Base-by-base conservation (phyloP, 164 flowering plant species). In the Stephania cephalantha region DNA sequence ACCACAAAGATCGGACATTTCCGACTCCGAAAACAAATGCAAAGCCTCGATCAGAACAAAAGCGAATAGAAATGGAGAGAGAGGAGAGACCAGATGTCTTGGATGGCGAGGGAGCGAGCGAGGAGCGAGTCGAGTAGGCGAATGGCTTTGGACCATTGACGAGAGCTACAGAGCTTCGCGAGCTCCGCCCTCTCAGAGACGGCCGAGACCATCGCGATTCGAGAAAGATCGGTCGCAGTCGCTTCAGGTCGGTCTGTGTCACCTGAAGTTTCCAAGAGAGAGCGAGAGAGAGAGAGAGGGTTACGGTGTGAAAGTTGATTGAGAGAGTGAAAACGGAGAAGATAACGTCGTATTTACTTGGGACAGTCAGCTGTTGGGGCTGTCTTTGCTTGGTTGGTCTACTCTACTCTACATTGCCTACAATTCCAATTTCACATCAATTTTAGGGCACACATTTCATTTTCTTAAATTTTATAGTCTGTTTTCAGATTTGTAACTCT, bases 131-230 rank as follows among this genome's bases (percentile, higher is more conserved):
- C 98, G 80, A 95, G 98, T 55, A 93, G 74, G 77, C 99, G 96
- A 72, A 95, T 95, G 17, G 99, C 99, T 81, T 93, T 95, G 71
- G 99, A 95, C 99, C 99, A 95, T 78, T 93, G 85, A 55, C 87
- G 85, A 9, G 92, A 83, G 77, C 81, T 68, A 77, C 99, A 91
- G 69, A 86, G 85, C 82, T 84, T 90, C 29, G 91, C 96, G 17
- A 95, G 89, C 84, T 91, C 89, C 12, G 79, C 75, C 76, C 99
- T 83, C 80, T 90, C 91, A 46, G 91, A 78, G 65, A 73, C 71
- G 30, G 84, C 73, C 4, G 91, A 68, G 73, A 66, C 78, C 75
- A 75, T 68, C 7, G 18, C 18, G 42, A 35, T 4, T 35, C 42
- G 42, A 35, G 42, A 35, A 35, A 4, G 42, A 35, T 35, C 42